Evolutionary conservation across 1,284 basidiomycete species (phyloP).

Genomic region (Ceratobasidium sp.): DNA sequence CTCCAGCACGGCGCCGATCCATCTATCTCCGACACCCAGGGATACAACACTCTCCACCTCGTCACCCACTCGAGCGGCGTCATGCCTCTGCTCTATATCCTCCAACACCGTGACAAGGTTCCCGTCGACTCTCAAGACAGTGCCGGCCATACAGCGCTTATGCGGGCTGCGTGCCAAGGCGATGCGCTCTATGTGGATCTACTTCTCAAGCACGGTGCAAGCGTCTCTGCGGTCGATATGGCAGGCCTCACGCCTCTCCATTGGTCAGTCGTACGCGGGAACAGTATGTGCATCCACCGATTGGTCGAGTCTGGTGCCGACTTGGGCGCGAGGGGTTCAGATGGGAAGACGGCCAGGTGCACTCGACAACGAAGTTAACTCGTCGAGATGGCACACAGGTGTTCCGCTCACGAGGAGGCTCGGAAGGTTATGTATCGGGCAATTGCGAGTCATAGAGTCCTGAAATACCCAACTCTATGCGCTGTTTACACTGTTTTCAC

Average conservation of each 20-base stretch:
- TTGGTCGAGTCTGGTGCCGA: slow-evolving; percentile 89
- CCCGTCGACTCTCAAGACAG: slow-evolving; percentile 86
- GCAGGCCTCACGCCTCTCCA: too few species aligned
- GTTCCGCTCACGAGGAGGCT: too few species aligned
- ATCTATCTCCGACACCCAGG: slow-evolving; percentile 90
- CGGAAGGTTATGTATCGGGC: too few species aligned
- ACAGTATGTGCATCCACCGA: slow-evolving; percentile 84
- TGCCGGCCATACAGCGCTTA: slow-evolving; percentile 90
- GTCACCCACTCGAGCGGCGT: slow-evolving; percentile 94
- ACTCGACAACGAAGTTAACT: too few species aligned
- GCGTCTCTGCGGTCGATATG: slow-evolving; percentile 80
- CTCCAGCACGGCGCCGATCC: slow-evolving; percentile 93
- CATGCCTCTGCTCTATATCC: slow-evolving; percentile 93
- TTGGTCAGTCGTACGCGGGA: slow-evolving; percentile 98
- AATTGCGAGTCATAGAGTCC: too few species aligned
- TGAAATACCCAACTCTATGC: too few species aligned
- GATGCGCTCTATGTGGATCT: slow-evolving; percentile 96
- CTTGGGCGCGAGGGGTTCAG: slow-evolving; percentile 82
- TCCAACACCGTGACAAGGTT: slow-evolving; percentile 82
- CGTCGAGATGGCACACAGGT: too few species aligned
- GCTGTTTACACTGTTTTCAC: too few species aligned
- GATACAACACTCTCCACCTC: slow-evolving; percentile 96
- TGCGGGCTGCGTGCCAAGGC: slow-evolving; percentile 99
- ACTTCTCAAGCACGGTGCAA: slow-evolving; percentile 89
- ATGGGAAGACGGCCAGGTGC: slow-evolving; percentile 93